These are phyloP conservation scores for Trichophyton mentagrophytes DNA, from an alignment of 2,329 filamentous ascomycete genomes.

Conservation along the genomic window DNA sequence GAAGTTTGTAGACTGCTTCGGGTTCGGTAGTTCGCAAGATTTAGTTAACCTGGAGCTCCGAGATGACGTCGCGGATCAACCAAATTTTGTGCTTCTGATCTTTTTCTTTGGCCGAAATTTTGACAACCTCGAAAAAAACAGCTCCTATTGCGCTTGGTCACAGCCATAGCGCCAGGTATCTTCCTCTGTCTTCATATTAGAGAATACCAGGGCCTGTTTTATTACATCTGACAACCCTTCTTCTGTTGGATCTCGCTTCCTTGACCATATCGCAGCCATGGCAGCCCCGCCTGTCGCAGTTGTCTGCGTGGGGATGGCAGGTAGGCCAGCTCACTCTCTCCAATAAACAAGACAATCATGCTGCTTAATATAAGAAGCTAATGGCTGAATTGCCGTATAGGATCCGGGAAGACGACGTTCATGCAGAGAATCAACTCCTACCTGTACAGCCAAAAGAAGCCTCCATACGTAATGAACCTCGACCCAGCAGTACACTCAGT, in stretches of 20 bases:
- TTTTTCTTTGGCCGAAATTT: not conserved
- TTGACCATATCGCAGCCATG: slow-evolving; percentile 23
- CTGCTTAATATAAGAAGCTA: not conserved
- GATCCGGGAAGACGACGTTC: slow-evolving; percentile 98
- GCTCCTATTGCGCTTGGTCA: not conserved
- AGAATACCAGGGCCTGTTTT: not conserved
- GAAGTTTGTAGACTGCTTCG: not conserved
- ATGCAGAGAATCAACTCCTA: slow-evolving; percentile 97
- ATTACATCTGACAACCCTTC: not conserved
- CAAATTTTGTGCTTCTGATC: not conserved
- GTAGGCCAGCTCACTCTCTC: slow-evolving; percentile 31
- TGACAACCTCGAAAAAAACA: not conserved
- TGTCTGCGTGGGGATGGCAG: slow-evolving; percentile 95
- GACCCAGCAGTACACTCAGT: slow-evolving; percentile 89
- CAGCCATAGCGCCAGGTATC: not conserved
- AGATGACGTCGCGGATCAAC: slow-evolving; percentile 2
- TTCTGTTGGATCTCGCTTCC: not conserved
- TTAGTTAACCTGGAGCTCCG: not conserved
- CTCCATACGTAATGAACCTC: slow-evolving; percentile 93
- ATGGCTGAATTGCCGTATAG: slow-evolving; percentile 27
- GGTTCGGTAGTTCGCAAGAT: not conserved
- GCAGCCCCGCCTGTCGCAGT: slow-evolving; percentile 56
- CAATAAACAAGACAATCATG: not conserved
- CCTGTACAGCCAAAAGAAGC: slow-evolving; percentile 64
- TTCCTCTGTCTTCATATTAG: not conserved